Conservation (phyloP, 495 filamentous ascomycete genomes). For the Aspergillus conjunctus region DNA sequence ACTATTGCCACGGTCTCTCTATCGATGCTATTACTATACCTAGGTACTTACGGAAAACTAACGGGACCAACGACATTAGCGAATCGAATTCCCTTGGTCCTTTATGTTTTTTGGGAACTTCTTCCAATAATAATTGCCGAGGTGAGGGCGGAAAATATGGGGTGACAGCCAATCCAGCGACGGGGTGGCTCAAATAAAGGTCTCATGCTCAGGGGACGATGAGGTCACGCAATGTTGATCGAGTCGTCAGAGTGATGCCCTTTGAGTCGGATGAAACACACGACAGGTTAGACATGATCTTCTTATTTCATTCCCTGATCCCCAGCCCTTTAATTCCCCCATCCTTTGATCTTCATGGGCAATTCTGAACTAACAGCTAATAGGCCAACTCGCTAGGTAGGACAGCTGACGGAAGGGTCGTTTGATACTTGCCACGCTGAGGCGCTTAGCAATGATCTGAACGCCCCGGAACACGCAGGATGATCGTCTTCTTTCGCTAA, state of each 20-base stretch:
- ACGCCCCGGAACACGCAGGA: background rate
- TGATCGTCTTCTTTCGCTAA: background rate
- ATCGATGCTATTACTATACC: too few species aligned
- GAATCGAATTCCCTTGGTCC: background rate
- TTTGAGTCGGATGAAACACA: slow-evolving; percentile 6
- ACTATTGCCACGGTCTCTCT: background rate
- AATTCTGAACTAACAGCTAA: too few species aligned
- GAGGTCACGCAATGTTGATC: slow-evolving; percentile 45
- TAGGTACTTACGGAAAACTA: too few species aligned
- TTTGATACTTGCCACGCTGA: slow-evolving; percentile 3
- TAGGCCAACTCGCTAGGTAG: background rate
- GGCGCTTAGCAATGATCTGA: background rate
- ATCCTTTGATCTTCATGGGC: background rate
- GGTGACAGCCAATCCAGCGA: slow-evolving; percentile 12
- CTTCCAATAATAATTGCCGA: slow-evolving; percentile 10
- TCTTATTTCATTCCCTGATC: background rate
- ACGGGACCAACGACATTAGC: background rate
- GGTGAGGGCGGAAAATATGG: slow-evolving; percentile 17
- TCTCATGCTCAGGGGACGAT: slow-evolving; percentile 19
- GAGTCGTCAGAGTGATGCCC: slow-evolving; percentile 28
- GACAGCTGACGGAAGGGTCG: background rate
- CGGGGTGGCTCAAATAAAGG: slow-evolving; percentile 21
- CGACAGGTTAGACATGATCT: background rate
- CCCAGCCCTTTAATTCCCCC: background rate
- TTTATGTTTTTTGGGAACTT: background rate